Base-by-base conservation (phyloP, 2,329 filamentous ascomycete genomes). In the Cercospora citrullina region DNA sequence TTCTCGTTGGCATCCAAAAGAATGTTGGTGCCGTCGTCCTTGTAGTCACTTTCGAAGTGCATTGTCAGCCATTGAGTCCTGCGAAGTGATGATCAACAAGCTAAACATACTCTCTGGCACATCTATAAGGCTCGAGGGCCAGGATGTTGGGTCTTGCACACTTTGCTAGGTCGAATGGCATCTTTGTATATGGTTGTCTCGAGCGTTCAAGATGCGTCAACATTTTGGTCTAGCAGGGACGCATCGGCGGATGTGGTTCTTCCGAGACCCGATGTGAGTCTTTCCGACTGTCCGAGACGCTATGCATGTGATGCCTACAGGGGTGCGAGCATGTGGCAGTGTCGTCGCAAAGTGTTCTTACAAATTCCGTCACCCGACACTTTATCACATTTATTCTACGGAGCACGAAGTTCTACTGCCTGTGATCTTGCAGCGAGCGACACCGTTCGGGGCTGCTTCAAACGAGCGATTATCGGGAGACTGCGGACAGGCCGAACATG, bases 1-100 rank as follows among this genome's bases (percentile, higher is more conserved):
- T 99, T 99, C 83, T 99, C 95, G 77, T 99, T 99, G 74, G 95
- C 95, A 79, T 99, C 95, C 72, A 99, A 91, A 63, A 99, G 90
- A 75, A 98, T 89, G 77, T 98, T 98, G 68, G 89, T 94, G 73
- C 95, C 95, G 78, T 99, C 91, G 79, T 99, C 94, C 83, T 99
- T 97, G 87, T 99, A 98, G 86, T 99, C 95, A 83, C 77, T 78
- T 59, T 42, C 12, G 31, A 21, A 51, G 63, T 26, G 23, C 33
- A 45, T 39, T n/a, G 33, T 75, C 63, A 74, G 72, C 64, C 64
- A 69, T 70, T 68, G 62, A 28, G 39, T 18, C 58, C 60, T 12
- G 45, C 5, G 5, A 30, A 36, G 18, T 10, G 14, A 8, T 26
- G 42, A 3, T 42, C 36, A 42, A 42, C 36, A 10, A 93, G 96